These are phyloP conservation scores for Scalesia atractyloides DNA, from an alignment of 129 eudicot species.

Conservation along the genomic window DNA sequence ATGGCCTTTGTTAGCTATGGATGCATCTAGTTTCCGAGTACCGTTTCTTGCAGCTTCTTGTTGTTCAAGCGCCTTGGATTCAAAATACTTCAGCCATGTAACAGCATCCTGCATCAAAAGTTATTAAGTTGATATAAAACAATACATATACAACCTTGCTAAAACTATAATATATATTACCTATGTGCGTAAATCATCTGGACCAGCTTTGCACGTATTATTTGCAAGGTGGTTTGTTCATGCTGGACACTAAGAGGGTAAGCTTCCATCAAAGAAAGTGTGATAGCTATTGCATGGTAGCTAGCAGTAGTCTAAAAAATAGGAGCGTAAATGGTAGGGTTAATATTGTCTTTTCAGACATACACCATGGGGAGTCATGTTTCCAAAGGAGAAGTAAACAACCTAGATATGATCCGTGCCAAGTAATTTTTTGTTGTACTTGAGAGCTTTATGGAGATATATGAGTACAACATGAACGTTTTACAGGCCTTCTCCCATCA, in stretches of 20 bases:
- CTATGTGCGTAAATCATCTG: constrained; percentile 98
- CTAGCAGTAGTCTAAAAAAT: constrained; percentile 95
- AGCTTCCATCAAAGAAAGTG: constrained; percentile 99
- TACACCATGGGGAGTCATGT: constrained; percentile 3
- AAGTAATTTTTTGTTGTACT: constrained; percentile 91
- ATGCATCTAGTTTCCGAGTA: constrained; percentile 94
- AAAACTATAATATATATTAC: constrained; percentile 44
- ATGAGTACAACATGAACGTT: constrained; percentile 97
- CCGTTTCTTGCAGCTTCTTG: constrained; percentile 99
- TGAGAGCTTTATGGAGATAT: constrained; percentile 97
- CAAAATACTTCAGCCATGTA: constrained; percentile 99
- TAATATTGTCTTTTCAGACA: constrained; percentile 19
- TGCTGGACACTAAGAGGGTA: constrained; percentile 99
- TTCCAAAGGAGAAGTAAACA: constrained; percentile 18
- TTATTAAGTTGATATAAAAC: constrained; percentile 5
- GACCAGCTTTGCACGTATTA: constrained; percentile 94
- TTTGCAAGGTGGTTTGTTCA: constrained; percentile 97
- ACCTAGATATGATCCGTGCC: constrained; percentile 99
- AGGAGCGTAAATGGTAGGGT: constrained; percentile 6
- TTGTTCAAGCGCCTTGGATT: constrained; percentile 99
- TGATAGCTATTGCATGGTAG: constrained; percentile 99
- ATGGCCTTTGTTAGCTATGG: constrained; percentile 99
- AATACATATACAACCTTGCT: neutral
- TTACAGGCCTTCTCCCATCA: constrained; percentile 99
- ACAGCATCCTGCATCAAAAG: constrained; percentile 89